Evolutionary conservation across 768 basidiomycete genomes (phyloP).

Genomic region (Termitomyces sp.): DNA sequence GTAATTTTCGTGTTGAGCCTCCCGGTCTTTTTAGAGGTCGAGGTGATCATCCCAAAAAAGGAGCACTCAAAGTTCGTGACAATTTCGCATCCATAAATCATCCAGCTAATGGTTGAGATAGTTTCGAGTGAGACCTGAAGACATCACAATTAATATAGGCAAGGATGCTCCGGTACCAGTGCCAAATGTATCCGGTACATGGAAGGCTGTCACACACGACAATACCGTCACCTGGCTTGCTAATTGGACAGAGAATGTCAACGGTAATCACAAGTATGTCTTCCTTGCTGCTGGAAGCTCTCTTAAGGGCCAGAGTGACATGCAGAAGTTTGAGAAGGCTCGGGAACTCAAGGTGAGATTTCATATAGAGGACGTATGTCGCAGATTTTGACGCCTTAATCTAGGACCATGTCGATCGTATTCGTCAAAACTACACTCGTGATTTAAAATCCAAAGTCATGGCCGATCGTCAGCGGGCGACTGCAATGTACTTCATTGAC

Average conservation of each 20-base stretch:
- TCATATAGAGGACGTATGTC: background rate
- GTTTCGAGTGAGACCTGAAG: slow-evolving; percentile 89
- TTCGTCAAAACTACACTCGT: slow-evolving; percentile 81
- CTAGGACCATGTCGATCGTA: slow-evolving; percentile 86
- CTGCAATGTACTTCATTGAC: slow-evolving; percentile 99
- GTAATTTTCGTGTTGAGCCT: slow-evolving; percentile 97
- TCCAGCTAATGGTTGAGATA: slow-evolving; percentile 25
- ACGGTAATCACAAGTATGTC: slow-evolving; percentile 94
- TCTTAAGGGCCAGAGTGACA: slow-evolving; percentile 97
- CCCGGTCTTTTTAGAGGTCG: slow-evolving; percentile 98
- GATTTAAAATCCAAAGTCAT: slow-evolving; percentile 90
- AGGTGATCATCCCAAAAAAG: slow-evolving; percentile 98
- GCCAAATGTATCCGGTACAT: slow-evolving; percentile 91
- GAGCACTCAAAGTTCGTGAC: slow-evolving; percentile 76
- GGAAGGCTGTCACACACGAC: slow-evolving; percentile 88
- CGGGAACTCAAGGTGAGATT: slow-evolving; percentile 85
- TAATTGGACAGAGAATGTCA: slow-evolving; percentile 98
- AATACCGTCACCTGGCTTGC: slow-evolving; percentile 99
- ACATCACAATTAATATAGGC: slow-evolving; percentile 95
- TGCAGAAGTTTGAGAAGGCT: slow-evolving; percentile 97
- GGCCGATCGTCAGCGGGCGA: slow-evolving; percentile 95
- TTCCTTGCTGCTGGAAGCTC: slow-evolving; percentile 98
- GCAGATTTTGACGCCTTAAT: slow-evolving; percentile 2
- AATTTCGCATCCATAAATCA: background rate
- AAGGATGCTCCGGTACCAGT: slow-evolving; percentile 66